Evolutionary conservation across 495 filamentous ascomycete species (phyloP), one percentile per base, ranked within the genome.

Genomic region (Talaromyces adpressus): DNA sequence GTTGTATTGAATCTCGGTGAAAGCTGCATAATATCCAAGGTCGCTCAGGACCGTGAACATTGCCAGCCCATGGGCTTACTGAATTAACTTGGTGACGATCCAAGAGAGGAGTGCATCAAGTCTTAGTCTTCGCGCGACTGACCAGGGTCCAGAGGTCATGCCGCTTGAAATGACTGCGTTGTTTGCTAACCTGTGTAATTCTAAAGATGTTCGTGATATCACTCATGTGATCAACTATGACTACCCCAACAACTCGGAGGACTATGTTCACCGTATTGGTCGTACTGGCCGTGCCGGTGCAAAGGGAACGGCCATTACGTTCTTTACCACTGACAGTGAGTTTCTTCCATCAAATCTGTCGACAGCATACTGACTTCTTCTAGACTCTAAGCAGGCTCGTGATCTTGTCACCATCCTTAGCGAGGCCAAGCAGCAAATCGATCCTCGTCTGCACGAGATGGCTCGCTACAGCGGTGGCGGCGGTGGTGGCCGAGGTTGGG

Each of bases 141-240:
- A 79, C 72, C 83, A 76, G 77, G 72, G 81, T 82, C 79, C 80
- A 72, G 72, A 70, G 72, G 76, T 75, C 78, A 80, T 76, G 73
- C 78, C 80, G 75, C 69, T 78, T 77, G 71, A 59, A 56, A 63
- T 57, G n/a, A 27, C 41, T 74, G 71, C 67, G 72, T 74, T 73
- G 66, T 79, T 75, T 76, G 91, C 93, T 98, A 96, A 97, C 91
- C 80, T 84, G 75, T 70, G 74, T 67, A 63, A 70, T 67, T 76
- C 60, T 87, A 53, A 97, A 98, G 94, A 98, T 88, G 94, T 98
- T 84, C 92, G 92, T 78, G 93, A 98, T 84, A 98, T 98, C 80
- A 97, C 93, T 78, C 94, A 98, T 82, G 94, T 98, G 81, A 84
- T 98, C 80, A 98, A 98, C 88, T 98, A 97, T 90, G 94, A 98